These are phyloP conservation scores for Epichloe gansuensis DNA, from an alignment of 2,329 filamentous ascomycete species.

Conservation along the genomic window DNA sequence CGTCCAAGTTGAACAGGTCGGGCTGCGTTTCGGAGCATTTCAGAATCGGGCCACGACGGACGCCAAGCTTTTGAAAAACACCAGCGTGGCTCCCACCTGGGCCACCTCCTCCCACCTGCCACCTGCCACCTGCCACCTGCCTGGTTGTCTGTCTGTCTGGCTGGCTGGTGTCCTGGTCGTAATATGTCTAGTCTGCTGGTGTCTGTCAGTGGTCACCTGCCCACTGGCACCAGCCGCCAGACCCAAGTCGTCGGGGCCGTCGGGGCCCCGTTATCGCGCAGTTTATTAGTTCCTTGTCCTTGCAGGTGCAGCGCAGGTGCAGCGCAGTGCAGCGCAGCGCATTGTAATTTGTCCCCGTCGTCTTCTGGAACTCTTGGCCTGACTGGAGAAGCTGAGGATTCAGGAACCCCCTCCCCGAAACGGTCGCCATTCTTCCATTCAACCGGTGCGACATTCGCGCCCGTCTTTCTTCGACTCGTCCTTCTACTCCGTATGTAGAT, in stretches of 20 bases:
- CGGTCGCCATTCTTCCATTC: not conserved
- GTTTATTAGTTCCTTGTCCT: not conserved
- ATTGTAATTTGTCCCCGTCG: not conserved
- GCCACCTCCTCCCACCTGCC: too few relatives aligned
- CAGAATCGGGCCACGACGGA: not conserved
- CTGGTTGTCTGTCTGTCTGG: not conserved
- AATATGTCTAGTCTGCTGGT: too few relatives aligned
- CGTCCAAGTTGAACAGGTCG: not conserved
- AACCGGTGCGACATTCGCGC: not conserved
- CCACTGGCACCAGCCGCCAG: not conserved
- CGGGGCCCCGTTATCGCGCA: not conserved
- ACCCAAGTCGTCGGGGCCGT: not conserved
- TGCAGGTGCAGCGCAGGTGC: too few relatives aligned
- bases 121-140: too few relatives aligned
- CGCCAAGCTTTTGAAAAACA: not conserved
- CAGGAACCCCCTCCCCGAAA: not conserved
- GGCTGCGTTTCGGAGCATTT: not conserved
- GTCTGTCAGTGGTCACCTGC: not conserved
- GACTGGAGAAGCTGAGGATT: conserved; percentile 9
- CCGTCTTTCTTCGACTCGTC: conserved; percentile 4
- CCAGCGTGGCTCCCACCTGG: not conserved
- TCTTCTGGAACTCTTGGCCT: conserved; percentile 3
- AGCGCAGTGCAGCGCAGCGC: not conserved
- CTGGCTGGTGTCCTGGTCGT: too few relatives aligned
- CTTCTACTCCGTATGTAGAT: conserved; percentile 4